Evolutionary conservation across 164 flowering plant genomes (phyloP).

Genomic region (Tetrastigma voinierianum): DNA sequence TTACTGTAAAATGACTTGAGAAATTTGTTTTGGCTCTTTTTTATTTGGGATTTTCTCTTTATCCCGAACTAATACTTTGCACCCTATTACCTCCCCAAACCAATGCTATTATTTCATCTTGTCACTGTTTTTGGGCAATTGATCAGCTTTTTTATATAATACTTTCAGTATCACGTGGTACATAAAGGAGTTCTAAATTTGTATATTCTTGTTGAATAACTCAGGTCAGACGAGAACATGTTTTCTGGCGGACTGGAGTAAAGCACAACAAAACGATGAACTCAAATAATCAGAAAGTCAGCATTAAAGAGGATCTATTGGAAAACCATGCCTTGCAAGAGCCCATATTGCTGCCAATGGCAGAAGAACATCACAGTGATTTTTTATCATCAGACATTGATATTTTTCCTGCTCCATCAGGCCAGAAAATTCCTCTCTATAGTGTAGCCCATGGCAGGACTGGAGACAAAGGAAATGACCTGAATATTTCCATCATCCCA

Average conservation of each 20-base stretch:
- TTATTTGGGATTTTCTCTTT: too few species aligned
- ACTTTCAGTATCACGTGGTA: too few species aligned
- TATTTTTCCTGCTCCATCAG: constrained; percentile 57
- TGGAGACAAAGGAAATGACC: constrained; percentile 94
- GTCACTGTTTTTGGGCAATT: too few species aligned
- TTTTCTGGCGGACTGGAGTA: constrained; percentile 58
- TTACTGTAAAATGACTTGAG: too few species aligned
- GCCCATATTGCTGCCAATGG: constrained; percentile 6
- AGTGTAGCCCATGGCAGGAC: constrained; percentile 83
- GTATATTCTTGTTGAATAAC: constrained; percentile 3
- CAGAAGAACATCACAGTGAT: constrained; percentile 6
- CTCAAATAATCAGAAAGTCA: constrained; percentile 12
- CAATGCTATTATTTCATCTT: too few species aligned
- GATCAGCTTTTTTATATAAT: too few species aligned
- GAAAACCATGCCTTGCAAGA: constrained; percentile 5
- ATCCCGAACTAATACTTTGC: too few species aligned
- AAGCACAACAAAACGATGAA: constrained; percentile 15
- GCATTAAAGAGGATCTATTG: neutral
- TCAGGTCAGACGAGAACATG: constrained; percentile 62
- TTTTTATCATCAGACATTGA: constrained; percentile 5
- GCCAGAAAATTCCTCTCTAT: constrained; percentile 62
- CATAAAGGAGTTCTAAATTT: too few species aligned
- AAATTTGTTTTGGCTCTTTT: too few species aligned
- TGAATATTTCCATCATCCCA: constrained; percentile 90
- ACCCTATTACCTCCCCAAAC: too few species aligned